Evolutionary conservation across 2,329 filamentous ascomycete species (phyloP).

Genomic region (Westerdykella aurantiaca): DNA sequence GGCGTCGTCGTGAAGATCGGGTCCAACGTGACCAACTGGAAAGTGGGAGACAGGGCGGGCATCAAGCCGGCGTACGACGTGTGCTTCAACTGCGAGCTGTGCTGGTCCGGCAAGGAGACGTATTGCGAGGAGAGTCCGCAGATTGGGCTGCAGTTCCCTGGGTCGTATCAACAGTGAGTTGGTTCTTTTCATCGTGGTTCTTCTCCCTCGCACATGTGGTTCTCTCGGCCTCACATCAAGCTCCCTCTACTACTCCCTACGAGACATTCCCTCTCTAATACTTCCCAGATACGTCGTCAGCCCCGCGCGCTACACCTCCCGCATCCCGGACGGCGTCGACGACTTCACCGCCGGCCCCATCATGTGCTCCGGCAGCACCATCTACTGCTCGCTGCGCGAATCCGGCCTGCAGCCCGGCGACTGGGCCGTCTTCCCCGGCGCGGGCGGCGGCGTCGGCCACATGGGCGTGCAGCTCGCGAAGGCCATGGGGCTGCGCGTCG

Average conservation of each 20-base stretch:
- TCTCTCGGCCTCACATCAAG: too few species aligned
- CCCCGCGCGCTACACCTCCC: constrained; percentile 48
- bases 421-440: constrained; percentile 54
- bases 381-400: constrained; percentile 52
- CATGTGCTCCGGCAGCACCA: constrained; percentile 56
- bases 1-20: constrained; percentile 52
- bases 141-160: constrained; percentile 37
- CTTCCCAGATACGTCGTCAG: constrained; percentile 47
- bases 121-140: constrained; percentile 34
- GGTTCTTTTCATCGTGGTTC: not conserved
- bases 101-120: constrained; percentile 32
- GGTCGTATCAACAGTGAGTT: constrained; percentile 46
- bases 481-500: constrained; percentile 27
- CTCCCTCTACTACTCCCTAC: not conserved
- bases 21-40: constrained; percentile 46
- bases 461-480: constrained; percentile 46
- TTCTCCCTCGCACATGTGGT: too few species aligned
- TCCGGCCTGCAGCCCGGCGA: constrained; percentile 47
- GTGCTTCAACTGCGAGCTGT: constrained; percentile 47
- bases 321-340: constrained; percentile 51
- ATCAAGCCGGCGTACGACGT: constrained; percentile 46
- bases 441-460: constrained; percentile 52
- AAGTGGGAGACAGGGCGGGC: constrained; percentile 18
- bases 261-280: constrained; percentile 7
- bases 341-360: constrained; percentile 55